Conservation (phyloP, 1,139 yeast species). For the Entelexis paramagnoliae region DNA sequence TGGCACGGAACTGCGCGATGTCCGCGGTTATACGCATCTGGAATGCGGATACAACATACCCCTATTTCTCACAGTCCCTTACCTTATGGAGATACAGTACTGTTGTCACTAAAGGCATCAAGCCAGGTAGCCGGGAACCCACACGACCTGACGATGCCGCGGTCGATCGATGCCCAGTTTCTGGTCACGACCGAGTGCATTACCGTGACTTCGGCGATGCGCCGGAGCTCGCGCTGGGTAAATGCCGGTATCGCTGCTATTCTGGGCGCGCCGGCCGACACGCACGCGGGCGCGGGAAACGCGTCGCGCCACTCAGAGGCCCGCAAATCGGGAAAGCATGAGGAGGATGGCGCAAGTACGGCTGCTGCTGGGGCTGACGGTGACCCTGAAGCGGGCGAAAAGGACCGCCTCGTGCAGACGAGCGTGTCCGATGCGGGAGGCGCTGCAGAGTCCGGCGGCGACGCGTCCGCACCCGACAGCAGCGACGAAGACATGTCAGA, state of each 20-base stretch:
- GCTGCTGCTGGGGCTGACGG: neutral
- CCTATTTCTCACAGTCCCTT: neutral
- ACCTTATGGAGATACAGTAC: neutral
- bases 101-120: conserved; percentile 1
- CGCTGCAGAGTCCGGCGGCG: neutral
- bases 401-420: neutral
- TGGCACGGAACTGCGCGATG: too few species aligned
- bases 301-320: neutral
- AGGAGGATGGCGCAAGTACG: neutral
- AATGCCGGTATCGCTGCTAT: conserved; percentile 86
- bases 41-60: neutral
- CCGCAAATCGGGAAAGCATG: neutral
- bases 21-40: too few species aligned
- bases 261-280: conserved; percentile 41
- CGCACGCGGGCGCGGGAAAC: neutral
- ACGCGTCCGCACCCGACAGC: neutral
- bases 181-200: conserved; percentile 84
- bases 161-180: conserved; percentile 45
- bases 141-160: conserved; percentile 1
- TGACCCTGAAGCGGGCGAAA: neutral
- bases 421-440: neutral
- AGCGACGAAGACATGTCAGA: conserved; percentile 28
- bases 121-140: neutral
- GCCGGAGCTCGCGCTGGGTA: conserved; percentile 71
- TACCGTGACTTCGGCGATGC: conserved; percentile 78